Percentiles rank a stretch among this genome's conserved stretches.
phyloP scores from a whole-genome alignment of 2,329 filamentous ascomycete genomes.

The Trichoderma citrinoviride region DNA sequence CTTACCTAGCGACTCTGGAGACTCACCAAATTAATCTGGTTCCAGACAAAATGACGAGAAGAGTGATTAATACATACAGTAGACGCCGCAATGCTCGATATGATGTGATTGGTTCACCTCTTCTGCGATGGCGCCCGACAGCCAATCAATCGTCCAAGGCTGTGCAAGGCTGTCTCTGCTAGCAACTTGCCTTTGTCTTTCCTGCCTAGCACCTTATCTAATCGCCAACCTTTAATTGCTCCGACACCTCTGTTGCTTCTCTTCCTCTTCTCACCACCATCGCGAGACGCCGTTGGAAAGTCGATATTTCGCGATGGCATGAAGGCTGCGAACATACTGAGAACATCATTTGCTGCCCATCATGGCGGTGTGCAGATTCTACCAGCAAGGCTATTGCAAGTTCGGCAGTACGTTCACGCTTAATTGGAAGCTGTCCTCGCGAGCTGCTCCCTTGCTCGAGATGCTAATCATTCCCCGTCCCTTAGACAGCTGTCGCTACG shows the following conservation, averaged over 20 bases:
- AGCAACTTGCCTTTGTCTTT: slow-evolving; percentile 19
- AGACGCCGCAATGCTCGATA: slow-evolving; percentile 33
- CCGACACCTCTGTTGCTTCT: background rate
- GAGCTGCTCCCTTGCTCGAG: background rate
- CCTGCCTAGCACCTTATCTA: slow-evolving; percentile 1
- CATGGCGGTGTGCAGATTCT: slow-evolving; percentile 49
- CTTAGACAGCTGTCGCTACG: slow-evolving; percentile 53
- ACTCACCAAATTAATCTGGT: no score
- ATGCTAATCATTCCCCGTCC: background rate
- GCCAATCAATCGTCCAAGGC: slow-evolving; percentile 18
- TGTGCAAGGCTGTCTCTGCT: slow-evolving; percentile 20
- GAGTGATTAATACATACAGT: background rate
- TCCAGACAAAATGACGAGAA: no score
- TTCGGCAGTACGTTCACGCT: slow-evolving; percentile 46
- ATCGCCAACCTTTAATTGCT: slow-evolving; percentile 3
- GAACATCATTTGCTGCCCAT: slow-evolving; percentile 20
- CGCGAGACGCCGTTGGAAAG: background rate
- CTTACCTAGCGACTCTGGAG: no score
- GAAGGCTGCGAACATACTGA: background rate
- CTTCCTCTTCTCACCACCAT: background rate
- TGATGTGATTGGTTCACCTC: slow-evolving; percentile 27
- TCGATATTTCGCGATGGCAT: slow-evolving; percentile 18
- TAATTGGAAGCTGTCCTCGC: background rate
- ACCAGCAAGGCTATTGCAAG: slow-evolving; percentile 51
- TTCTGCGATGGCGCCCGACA: background rate